Percentiles rank a stretch among this genome's conserved stretches.
Evolutionary conservation across 805 yeast species (phyloP).

Genomic region (Schwanniomyces pseudopolymorphus): DNA sequence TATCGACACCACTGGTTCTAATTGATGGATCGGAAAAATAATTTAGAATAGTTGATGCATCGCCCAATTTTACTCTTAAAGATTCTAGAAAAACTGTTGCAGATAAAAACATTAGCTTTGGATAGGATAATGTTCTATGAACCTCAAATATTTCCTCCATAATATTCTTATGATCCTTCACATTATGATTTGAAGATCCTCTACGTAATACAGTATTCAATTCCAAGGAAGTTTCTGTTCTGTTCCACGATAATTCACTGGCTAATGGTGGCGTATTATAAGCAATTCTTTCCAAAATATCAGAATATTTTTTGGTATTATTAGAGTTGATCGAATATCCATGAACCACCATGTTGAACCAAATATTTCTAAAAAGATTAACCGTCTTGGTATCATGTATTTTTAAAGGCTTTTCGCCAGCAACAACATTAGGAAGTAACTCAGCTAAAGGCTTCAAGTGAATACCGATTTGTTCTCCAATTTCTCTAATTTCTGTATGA

Average conservation of each 20-base stretch:
- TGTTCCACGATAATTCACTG: conserved; percentile 72
- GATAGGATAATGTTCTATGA: conserved; percentile 57
- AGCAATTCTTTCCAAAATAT: conserved; percentile 68
- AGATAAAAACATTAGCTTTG: conserved; percentile 84
- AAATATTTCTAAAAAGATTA: conserved; percentile 75
- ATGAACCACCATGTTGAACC: conserved; percentile 93
- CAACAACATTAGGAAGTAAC: conserved; percentile 58
- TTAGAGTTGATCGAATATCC: conserved; percentile 71
- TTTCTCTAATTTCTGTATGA: conserved; percentile 65
- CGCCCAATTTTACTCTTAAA: conserved; percentile 75
- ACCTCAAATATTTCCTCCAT: conserved; percentile 51
- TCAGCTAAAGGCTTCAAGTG: conserved; percentile 74
- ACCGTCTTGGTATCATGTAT: conserved; percentile 49
- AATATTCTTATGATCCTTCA: conserved; percentile 69
- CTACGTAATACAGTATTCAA: conserved; percentile 87
- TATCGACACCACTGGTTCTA: conserved; percentile 63
- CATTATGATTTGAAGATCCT: conserved; percentile 80
- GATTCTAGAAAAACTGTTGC: conserved; percentile 79
- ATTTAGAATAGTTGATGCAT: conserved; percentile 70
- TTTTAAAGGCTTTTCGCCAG: conserved; percentile 40
- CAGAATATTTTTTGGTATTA: conserved; percentile 46
- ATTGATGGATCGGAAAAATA: conserved; percentile 85
- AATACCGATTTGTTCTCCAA: conserved; percentile 65
- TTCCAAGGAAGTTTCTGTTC: conserved; percentile 89
- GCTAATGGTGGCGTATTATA: conserved; percentile 86